phyloP scores from a whole-genome alignment of 306 rosid genomes.

The Senna tora region DNA sequence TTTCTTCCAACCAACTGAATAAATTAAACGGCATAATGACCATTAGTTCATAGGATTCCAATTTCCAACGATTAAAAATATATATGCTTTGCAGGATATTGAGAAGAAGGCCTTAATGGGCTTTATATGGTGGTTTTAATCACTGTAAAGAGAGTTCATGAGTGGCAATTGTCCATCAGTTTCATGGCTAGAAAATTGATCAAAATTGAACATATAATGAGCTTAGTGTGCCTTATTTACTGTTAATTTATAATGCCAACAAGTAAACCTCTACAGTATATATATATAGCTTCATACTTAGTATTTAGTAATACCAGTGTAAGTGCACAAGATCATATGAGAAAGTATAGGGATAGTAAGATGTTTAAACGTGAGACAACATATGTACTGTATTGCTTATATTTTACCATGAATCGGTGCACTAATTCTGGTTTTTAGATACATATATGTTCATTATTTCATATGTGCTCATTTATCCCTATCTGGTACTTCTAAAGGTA shows the following conservation, averaged over 20 bases:
- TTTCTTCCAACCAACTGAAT: not conserved
- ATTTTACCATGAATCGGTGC: not conserved
- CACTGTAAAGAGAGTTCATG: not conserved
- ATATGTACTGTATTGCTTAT: not conserved
- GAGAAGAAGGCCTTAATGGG: not conserved
- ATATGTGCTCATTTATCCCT: not conserved
- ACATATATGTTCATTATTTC: not conserved
- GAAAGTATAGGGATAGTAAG: not conserved
- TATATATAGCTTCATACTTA: not conserved
- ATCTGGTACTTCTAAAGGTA: not conserved
- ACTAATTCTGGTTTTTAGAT: not conserved
- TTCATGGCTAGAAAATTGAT: not conserved
- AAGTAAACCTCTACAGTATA: not conserved
- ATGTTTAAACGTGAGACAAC: not conserved
- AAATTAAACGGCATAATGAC: not conserved
- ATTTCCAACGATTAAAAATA: not conserved
- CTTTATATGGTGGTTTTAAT: not conserved
- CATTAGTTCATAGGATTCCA: not conserved
- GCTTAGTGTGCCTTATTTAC: not conserved
- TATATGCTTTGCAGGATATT: not conserved
- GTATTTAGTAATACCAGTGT: not conserved
- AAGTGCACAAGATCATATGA: not conserved
- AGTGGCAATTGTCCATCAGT: not conserved
- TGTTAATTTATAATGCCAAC: not conserved
- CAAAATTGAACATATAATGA: not conserved